A percentile compares a stretch with the other conserved stretches of the same genome.
Conservation (phyloP, 345 rosid genomes). For the Crucihimalaya himalaica region DNA sequence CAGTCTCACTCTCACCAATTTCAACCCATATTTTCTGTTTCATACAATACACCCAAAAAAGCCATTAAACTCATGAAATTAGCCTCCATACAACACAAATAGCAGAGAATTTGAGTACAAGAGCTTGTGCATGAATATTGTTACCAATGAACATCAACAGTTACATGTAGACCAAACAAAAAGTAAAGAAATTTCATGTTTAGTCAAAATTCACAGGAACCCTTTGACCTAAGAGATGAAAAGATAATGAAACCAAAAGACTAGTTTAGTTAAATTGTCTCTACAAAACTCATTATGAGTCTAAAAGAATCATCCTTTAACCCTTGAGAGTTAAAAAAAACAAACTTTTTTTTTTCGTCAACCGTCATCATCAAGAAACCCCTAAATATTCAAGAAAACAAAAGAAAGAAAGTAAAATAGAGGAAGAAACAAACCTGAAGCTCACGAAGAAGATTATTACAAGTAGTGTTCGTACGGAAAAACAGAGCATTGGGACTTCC, state of each 20-base stretch:
- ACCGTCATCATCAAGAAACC: conserved; percentile 48
- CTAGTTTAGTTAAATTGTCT: conserved; percentile 36
- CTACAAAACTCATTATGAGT: conserved; percentile 46
- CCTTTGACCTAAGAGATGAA: conserved; percentile 32
- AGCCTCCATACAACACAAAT: conserved; percentile 8
- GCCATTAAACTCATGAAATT: background rate
- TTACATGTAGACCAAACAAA: conserved; percentile 3
- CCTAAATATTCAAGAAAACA: background rate
- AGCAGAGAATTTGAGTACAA: background rate
- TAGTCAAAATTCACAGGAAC: conserved; percentile 35
- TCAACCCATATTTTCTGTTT: conserved; percentile 97
- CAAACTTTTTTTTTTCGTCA: background rate
- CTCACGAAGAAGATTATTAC: conserved; percentile 79
- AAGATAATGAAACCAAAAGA: conserved; percentile 30
- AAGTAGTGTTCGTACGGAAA: conserved; percentile 60
- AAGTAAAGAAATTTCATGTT: conserved; percentile 8
- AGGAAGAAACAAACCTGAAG: conserved; percentile 71
- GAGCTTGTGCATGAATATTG: conserved; percentile 9
- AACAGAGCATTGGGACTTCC: conserved; percentile 58
- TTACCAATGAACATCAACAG: conserved; percentile 13
- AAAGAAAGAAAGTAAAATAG: background rate
- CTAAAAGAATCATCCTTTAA: conserved; percentile 43
- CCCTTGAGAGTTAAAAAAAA: conserved; percentile 20
- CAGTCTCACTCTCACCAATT: conserved; percentile 86
- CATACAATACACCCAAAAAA: conserved; percentile 20